A percentile compares a stretch with the other conserved stretches of the same genome.
phyloP scores from a whole-genome alignment of 1,284 basidiomycete species.

The Apiotrichum montevideense region DNA sequence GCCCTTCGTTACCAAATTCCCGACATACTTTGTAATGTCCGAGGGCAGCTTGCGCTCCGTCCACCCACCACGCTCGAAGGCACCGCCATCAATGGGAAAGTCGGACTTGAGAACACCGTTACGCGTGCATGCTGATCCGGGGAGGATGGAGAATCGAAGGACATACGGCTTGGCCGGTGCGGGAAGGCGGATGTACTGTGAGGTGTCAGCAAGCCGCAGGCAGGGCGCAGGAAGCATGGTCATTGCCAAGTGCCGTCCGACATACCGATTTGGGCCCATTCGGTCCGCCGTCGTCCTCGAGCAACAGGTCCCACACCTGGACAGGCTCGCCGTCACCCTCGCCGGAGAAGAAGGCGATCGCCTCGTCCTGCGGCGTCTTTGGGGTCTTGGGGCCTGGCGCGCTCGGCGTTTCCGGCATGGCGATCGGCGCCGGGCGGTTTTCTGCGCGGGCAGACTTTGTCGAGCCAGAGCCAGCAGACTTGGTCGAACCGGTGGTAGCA shows the following conservation, averaged over 20 bases:
- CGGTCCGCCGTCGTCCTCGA: slow-evolving; percentile 85
- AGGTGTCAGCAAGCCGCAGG: neutral
- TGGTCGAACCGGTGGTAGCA: too few relatives aligned
- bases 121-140: slow-evolving; percentile 77
- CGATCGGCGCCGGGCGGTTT: slow-evolving; percentile 9
- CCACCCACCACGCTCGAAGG: slow-evolving; percentile 71
- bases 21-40: slow-evolving; percentile 54
- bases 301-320: slow-evolving; percentile 71
- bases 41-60: slow-evolving; percentile 56
- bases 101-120: slow-evolving; percentile 90
- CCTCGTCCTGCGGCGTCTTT: slow-evolving; percentile 86
- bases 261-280: slow-evolving; percentile 68
- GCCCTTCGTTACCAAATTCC: too few relatives aligned
- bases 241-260: too few relatives aligned
- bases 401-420: slow-evolving; percentile 1
- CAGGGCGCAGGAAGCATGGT: neutral
- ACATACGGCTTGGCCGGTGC: slow-evolving; percentile 84
- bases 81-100: slow-evolving; percentile 84
- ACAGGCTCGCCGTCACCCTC: slow-evolving; percentile 56
- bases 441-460: neutral
- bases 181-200: slow-evolving; percentile 86
- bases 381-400: slow-evolving; percentile 48
- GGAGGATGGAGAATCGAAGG: slow-evolving; percentile 77
- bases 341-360: slow-evolving; percentile 73
- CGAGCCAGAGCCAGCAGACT: too few relatives aligned